These are phyloP conservation scores for Punctularia strigosozonata DNA, from an alignment of 768 basidiomycete genomes.

Conservation along the genomic window DNA sequence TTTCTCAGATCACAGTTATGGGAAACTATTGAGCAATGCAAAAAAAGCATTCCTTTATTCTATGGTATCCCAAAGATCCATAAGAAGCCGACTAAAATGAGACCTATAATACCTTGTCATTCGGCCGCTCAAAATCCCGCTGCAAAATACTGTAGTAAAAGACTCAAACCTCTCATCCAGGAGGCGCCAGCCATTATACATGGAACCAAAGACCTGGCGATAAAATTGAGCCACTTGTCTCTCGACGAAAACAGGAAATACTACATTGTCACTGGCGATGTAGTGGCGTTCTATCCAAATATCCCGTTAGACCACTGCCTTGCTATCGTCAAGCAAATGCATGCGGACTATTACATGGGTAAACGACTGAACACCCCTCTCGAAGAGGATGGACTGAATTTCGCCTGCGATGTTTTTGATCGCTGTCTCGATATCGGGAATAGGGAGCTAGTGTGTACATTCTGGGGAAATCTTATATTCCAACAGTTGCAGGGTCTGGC, in stretches of 20 bases:
- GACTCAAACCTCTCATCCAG: slow-evolving; percentile 19
- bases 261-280: slow-evolving; percentile 20
- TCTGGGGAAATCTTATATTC: slow-evolving; percentile 11
- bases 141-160: slow-evolving; percentile 20
- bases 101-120: slow-evolving; percentile 23
- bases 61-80: slow-evolving; percentile 24
- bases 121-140: slow-evolving; percentile 16
- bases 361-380: slow-evolving; percentile 2
- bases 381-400: no score
- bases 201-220: slow-evolving; percentile 21
- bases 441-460: slow-evolving; percentile 13
- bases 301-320: slow-evolving; percentile 11
- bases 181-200: slow-evolving; percentile 17
- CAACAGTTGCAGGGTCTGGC: slow-evolving; percentile 18
- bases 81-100: slow-evolving; percentile 18
- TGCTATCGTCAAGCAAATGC: slow-evolving; percentile 12
- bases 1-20: no score
- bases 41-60: slow-evolving; percentile 9
- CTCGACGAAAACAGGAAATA: slow-evolving; percentile 2
- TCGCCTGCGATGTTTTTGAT: slow-evolving; percentile 10
- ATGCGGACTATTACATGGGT: slow-evolving; percentile 6
- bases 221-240: slow-evolving; percentile 18
- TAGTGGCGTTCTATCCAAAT: slow-evolving; percentile 23
- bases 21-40: no score
- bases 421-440: slow-evolving; percentile 9